phyloP scores from a whole-genome alignment of 2,329 filamentous ascomycete species.

The Herpomyces periplanetae region DNA sequence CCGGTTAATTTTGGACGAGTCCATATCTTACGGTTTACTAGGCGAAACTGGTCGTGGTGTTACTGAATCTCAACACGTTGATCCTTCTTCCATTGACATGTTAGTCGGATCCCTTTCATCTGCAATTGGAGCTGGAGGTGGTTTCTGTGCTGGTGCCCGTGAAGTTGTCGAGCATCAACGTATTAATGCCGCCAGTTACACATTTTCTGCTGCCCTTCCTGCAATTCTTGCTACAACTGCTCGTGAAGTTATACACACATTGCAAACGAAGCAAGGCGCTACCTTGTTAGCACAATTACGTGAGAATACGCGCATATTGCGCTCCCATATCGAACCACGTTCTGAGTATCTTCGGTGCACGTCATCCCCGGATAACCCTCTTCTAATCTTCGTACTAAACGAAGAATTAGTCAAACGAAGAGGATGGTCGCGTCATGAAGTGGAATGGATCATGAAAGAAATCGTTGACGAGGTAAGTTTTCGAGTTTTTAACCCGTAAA shows the following conservation, averaged over 20 bases:
- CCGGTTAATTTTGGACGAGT: constrained; percentile 82
- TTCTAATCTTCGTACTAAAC: constrained; percentile 50
- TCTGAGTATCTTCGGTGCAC: constrained; percentile 70
- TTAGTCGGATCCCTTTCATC: constrained; percentile 72
- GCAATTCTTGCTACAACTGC: constrained; percentile 83
- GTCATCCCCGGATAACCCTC: constrained; percentile 44
- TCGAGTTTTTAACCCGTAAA: background rate
- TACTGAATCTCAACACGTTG: constrained; percentile 85
- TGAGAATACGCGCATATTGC: constrained; percentile 56
- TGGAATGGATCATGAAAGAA: constrained; percentile 52
- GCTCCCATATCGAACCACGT: constrained; percentile 49
- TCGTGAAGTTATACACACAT: constrained; percentile 47
- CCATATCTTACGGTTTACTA: constrained; percentile 79
- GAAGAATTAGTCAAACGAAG: constrained; percentile 33
- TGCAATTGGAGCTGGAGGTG: constrained; percentile 58
- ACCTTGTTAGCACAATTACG: constrained; percentile 38
- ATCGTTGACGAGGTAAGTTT: constrained; percentile 61
- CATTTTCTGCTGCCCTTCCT: constrained; percentile 71
- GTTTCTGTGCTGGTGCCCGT: constrained; percentile 64
- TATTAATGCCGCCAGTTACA: constrained; percentile 64
- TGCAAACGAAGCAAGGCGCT: constrained; percentile 58
- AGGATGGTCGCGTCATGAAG: constrained; percentile 26
- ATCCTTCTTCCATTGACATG: constrained; percentile 77
- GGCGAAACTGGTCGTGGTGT: constrained; percentile 64
- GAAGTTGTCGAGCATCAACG: constrained; percentile 90